Evolutionary conservation across 1,284 basidiomycete genomes (phyloP), one percentile per base, ranked within the genome.

Genomic region (Heterobasidion annosum): DNA sequence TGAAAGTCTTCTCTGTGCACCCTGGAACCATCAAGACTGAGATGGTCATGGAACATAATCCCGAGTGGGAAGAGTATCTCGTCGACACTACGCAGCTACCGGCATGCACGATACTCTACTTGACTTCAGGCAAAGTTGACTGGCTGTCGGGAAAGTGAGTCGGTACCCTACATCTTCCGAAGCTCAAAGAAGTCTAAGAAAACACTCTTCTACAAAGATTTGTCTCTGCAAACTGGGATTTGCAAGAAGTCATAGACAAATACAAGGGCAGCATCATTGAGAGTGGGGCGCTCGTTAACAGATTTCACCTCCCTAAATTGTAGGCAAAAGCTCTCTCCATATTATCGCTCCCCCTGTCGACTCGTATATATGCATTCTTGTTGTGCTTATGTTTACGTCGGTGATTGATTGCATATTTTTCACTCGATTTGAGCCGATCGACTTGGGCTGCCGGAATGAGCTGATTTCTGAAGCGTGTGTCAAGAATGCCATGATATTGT

Each of bases 21-120:
- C 59, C 59, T 15, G 59, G 59, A 5, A 37, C 49, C 13, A 54
- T 60, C 46, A 54, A 54, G 34, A 53, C 53, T 13, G 40, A 53
- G 3, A 40, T 45, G 18, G 34, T 18, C 47, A 25, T 51, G 12
- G 35, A 25, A 8, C 40, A 57, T 25, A 55, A 40, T 12, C 48
- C 48, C 8, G 9, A 32, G 13, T 32, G 25, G 18, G 19, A 32
- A 35, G 13, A n/a, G 12, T 13, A 8, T 7, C 9, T 34, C 25
- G 33, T 50, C 10, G 48, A 50, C 8, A 34, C 48, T 12, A 12
- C 45, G 16, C 50, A 25, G 34, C 51, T 60, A 8, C 25, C 59
- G 2, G 43, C 52, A 6, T 45, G 52, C 18, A 58, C 58, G 8
- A 44, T 49, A 15, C 34, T 60, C n/a, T 46, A 50, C 16, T 40